Evolutionary conservation across 495 filamentous ascomycete genomes (phyloP).

Genomic region (Lasiosphaeria ovina): DNA sequence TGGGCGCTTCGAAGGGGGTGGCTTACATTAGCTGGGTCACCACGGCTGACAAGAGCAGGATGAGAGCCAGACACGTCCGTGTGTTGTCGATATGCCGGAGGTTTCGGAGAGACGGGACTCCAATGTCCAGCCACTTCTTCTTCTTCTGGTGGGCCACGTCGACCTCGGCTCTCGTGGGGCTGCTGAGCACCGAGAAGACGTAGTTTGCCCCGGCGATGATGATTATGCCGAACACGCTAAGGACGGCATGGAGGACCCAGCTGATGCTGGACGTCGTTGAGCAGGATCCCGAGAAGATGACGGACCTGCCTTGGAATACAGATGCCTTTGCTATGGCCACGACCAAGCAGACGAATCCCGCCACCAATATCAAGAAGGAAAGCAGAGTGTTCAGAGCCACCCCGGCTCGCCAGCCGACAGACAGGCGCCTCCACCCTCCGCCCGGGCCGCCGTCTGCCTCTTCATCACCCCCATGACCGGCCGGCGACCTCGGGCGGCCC

Average conservation of each 20-base stretch:
- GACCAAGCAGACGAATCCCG: conserved; percentile 39
- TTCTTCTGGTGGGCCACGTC: conserved; percentile 42
- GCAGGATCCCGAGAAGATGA: conserved; percentile 38
- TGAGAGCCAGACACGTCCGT: conserved; percentile 36
- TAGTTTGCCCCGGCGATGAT: conserved; percentile 47
- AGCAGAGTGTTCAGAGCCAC: conserved; percentile 38
- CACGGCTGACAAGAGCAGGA: conserved; percentile 37
- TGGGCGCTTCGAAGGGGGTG: not conserved
- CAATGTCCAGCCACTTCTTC: conserved; percentile 54
- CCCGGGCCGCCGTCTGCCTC: conserved; percentile 5
- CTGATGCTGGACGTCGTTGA: conserved; percentile 29
- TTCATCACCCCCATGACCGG: conserved; percentile 8
- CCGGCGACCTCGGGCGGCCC: conserved; percentile 5
- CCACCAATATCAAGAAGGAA: conserved; percentile 37
- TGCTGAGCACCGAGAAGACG: conserved; percentile 50
- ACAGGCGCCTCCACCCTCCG: conserved; percentile 21
- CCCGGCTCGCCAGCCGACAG: conserved; percentile 40
- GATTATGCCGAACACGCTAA: conserved; percentile 37
- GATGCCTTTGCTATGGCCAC: conserved; percentile 34
- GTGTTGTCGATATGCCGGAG: conserved; percentile 38
- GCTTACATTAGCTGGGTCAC: conserved; percentile 45
- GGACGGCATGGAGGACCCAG: conserved; percentile 36
- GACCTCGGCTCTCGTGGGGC: conserved; percentile 53
- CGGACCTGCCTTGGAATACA: conserved; percentile 28
- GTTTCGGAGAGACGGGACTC: conserved; percentile 51